Conservation (phyloP, 179 eudicot species). For the Gypsophila paniculata region DNA sequence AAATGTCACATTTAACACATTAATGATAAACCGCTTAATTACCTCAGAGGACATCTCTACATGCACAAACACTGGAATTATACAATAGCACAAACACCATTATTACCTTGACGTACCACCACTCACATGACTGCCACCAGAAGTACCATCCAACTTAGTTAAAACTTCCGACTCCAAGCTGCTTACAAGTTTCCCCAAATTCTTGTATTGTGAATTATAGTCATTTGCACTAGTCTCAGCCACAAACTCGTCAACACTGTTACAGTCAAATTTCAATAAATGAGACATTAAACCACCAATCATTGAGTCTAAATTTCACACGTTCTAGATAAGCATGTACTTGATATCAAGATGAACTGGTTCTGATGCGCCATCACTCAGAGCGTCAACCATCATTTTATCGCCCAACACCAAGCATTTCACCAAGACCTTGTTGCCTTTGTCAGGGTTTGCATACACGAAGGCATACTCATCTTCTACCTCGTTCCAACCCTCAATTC, state of each 20-base stretch:
- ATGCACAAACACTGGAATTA: not conserved
- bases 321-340: constrained; percentile 24
- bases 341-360: constrained; percentile 64
- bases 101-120: constrained; percentile 47
- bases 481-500: constrained; percentile 75
- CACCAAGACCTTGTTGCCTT: constrained; percentile 58
- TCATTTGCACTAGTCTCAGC: constrained; percentile 43
- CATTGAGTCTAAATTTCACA: not conserved
- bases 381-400: constrained; percentile 62
- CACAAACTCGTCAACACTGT: constrained; percentile 59
- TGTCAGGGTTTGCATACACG: constrained; percentile 57
- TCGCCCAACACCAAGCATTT: constrained; percentile 77
- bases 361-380: constrained; percentile 47
- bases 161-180: constrained; percentile 45
- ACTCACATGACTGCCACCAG: constrained; percentile 28
- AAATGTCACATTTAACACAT: not conserved
- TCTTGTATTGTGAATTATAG: constrained; percentile 60
- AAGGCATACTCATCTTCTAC: constrained; percentile 69
- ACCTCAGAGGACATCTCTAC: not conserved
- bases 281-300: not conserved
- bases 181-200: constrained; percentile 63
- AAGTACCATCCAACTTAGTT: constrained; percentile 41
- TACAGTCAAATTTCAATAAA: constrained; percentile 15
- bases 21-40: not conserved
- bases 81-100: not conserved